phyloP scores from a whole-genome alignment of 2,329 filamentous ascomycete genomes.

The Helminthosporium solani region DNA sequence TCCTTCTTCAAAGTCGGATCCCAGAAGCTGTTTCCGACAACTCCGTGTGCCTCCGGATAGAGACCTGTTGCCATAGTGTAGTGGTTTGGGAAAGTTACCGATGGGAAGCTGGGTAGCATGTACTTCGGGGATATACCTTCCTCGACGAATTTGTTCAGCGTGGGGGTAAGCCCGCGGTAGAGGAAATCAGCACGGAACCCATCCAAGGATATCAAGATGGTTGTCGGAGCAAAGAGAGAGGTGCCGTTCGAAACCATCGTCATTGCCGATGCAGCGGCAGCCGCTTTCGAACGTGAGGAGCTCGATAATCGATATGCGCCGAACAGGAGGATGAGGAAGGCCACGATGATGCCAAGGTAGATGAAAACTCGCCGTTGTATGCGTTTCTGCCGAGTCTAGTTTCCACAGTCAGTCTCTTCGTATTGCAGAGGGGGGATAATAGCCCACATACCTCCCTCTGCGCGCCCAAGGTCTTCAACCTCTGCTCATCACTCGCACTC shows the following conservation, averaged over 20 bases:
- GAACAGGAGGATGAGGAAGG: slow-evolving; percentile 58
- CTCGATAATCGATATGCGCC: slow-evolving; percentile 59
- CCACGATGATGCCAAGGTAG: slow-evolving; percentile 49
- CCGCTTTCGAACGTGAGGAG: background rate
- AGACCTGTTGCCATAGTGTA: slow-evolving; percentile 90
- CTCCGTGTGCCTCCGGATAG: slow-evolving; percentile 87
- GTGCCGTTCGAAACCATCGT: slow-evolving; percentile 71
- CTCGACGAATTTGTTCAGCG: slow-evolving; percentile 73
- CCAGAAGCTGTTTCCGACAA: slow-evolving; percentile 95
- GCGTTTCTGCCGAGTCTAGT: slow-evolving; percentile 34
- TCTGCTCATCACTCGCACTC: slow-evolving; percentile 51
- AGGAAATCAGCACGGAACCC: slow-evolving; percentile 96
- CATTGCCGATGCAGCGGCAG: slow-evolving; percentile 14
- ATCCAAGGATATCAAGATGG: slow-evolving; percentile 89
- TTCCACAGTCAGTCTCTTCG: slow-evolving; percentile 27
- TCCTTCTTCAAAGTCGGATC: slow-evolving; percentile 74
- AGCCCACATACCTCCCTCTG: slow-evolving; percentile 31
- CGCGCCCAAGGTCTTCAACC: slow-evolving; percentile 55
- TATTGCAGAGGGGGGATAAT: slow-evolving; percentile 15
- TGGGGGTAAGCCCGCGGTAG: slow-evolving; percentile 77
- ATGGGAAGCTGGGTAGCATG: slow-evolving; percentile 93
- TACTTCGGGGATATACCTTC: slow-evolving; percentile 87
- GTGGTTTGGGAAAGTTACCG: slow-evolving; percentile 92
- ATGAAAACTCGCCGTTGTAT: slow-evolving; percentile 44
- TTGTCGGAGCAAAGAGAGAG: slow-evolving; percentile 84